Evolutionary conservation across 352 stramenopile species (phyloP).

Genomic region (Sclerospora graminicola): DNA sequence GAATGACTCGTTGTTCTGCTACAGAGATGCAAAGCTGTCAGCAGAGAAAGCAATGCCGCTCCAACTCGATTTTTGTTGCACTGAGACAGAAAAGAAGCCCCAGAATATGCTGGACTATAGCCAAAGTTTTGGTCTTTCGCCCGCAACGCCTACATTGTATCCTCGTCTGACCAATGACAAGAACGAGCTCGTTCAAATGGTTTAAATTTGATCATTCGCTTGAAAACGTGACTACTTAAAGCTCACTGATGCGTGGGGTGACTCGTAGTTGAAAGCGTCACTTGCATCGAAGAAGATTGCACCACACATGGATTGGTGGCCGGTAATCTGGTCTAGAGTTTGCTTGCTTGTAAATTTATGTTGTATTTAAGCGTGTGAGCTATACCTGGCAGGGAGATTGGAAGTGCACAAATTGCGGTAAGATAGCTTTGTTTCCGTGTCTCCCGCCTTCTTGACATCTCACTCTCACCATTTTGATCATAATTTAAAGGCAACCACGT

Average conservation of each 20-base stretch:
- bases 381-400: constrained; percentile 44
- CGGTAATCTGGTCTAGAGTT: constrained; percentile 24
- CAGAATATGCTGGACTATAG: constrained; percentile 4
- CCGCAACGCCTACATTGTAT: constrained; percentile 30
- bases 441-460: background rate
- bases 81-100: constrained; percentile 1
- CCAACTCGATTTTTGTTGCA: background rate
- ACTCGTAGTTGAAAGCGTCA: constrained; percentile 19
- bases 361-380: constrained; percentile 9
- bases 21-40: constrained; percentile 1
- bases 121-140: constrained; percentile 26
- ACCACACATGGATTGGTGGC: constrained; percentile 74
- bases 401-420: constrained; percentile 71
- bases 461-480: constrained; percentile 3
- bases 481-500: constrained; percentile 44
- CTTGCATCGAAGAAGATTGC: constrained; percentile 32
- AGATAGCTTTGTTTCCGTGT: background rate
- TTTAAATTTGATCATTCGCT: constrained; percentile 1
- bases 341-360: constrained; percentile 2
- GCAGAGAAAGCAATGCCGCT: constrained; percentile 5
- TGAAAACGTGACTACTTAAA: background rate
- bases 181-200: constrained; percentile 26
- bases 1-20: background rate
- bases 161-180: constrained; percentile 19
- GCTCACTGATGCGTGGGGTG: constrained; percentile 2